Base-by-base conservation (phyloP, 2,329 filamentous ascomycete species). In the Pseudogymnoascus sp. region DNA sequence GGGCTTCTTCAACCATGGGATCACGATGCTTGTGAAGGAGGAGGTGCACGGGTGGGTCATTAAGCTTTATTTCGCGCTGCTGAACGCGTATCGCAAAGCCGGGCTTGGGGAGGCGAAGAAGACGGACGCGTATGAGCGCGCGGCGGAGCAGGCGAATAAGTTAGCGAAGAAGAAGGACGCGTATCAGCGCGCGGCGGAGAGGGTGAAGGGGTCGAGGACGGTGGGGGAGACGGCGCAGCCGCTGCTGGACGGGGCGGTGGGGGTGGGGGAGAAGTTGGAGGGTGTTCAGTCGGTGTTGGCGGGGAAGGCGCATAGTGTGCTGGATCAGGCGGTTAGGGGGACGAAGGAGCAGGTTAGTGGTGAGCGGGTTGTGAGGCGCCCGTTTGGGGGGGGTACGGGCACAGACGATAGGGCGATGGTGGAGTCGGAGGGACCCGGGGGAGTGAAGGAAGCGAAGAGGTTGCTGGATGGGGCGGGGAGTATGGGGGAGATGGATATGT, bases 1-100 rank as follows among this genome's bases (percentile, higher is more conserved):
- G 69, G 89, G 89, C 0, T 95, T 96, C 76, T 87, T 96, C 69
- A 87, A 85, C 22, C 91, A 96, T 69, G 92, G 92, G 0, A 82
- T 92, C 60, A 93, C 91, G 0, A 96, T 96, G 90, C 77, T 93
- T 61, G 85, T 90, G 63, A 96, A 96, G 75, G 90, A 93, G 62
- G 77, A 83, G 4, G 83, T 94, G 7, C 90, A 96, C 72, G 80
- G 83, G 28, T 73, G 87, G 14, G 84, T 96, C 62, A 83, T 95
- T 64, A 84, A 84, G 66, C 69, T 87, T 4, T 95, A 93, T 75
- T 89, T 90, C 67, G 70, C 86, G 5, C 71, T 88, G 1, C 74
- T 89, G n/a, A 77, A 77, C 23, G 65, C 78, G 3, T 66, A 81
- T 28, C 73, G 74, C 60, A 75, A 70, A 19, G 79, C 77, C 4